A percentile compares a stretch with the other conserved stretches of the same genome.
These are phyloP conservation scores for Dothidotthia symphoricarpi DNA, from an alignment of 2,329 filamentous ascomycete genomes.

Conservation along the genomic window DNA sequence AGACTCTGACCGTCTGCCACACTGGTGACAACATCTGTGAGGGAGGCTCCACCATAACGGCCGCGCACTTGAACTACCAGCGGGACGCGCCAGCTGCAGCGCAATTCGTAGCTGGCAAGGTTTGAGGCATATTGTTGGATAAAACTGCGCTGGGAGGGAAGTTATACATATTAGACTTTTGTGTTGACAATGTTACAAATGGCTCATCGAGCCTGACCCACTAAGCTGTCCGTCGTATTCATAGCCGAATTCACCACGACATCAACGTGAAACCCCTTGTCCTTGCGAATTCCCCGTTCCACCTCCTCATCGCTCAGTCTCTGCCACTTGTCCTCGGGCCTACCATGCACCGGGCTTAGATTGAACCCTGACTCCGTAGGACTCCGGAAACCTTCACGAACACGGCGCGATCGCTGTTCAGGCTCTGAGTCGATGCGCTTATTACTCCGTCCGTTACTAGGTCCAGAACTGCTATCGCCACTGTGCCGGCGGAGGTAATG, in stretches of 20 bases:
- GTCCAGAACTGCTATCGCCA: conserved; percentile 11
- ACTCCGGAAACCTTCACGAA: conserved; percentile 10
- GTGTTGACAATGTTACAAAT: too few species aligned
- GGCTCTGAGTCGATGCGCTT: conserved; percentile 7
- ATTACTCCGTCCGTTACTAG: conserved; percentile 9
- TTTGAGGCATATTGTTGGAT: conserved; percentile 1
- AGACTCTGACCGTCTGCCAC: conserved; percentile 31
- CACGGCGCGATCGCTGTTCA: conserved; percentile 6
- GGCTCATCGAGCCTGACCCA: too few species aligned
- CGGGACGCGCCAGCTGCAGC: conserved; percentile 12
- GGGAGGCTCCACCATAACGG: conserved; percentile 8
- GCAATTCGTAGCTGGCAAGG: conserved; percentile 10
- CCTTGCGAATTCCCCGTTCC: conserved; percentile 1
- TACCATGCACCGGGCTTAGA: conserved; percentile 12
- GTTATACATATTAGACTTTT: too few species aligned
- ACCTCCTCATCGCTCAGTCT: conserved; percentile 16
- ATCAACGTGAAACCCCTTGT: too few species aligned
- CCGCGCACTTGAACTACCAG: conserved; percentile 16
- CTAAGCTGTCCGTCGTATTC: too few species aligned
- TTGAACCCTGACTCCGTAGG: conserved; percentile 16
- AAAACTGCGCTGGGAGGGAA: too few species aligned
- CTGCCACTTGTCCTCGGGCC: conserved; percentile 18
- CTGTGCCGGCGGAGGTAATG: conserved; percentile 14
- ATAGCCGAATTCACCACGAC: too few species aligned
- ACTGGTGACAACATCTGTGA: conserved; percentile 31